Evolutionary conservation across 441 rosid species (phyloP), one percentile per base, ranked within the genome.

Genomic region (Gossypium davidsonii): DNA sequence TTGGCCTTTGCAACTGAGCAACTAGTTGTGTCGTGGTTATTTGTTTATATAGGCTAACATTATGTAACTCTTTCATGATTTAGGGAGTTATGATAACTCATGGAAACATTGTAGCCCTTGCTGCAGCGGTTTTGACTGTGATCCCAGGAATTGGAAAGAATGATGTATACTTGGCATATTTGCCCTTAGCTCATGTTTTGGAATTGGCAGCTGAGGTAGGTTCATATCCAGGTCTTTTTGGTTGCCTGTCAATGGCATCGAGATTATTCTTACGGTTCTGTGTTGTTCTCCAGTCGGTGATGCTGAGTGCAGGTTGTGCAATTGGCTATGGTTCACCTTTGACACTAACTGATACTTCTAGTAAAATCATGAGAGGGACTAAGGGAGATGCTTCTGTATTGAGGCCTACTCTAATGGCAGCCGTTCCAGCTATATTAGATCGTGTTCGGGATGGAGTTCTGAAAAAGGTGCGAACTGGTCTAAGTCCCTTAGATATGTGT

Each of bases 61-160:
- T 48, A n/a, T 67, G 7, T 61, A 34, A 60, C 70, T 77, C n/a
- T 79, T 18, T 60, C 68, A 79, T 49, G 25, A 55, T 71, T 74
- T 80, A 94, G 97, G 98, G 98, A 67, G 98, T 92, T 74, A 94
- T 94, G 97, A 92, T 94, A 25, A 84, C 94, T 73, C 98, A 94
- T 21, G 90, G 94, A 21, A 94, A 91, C 77, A 81, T 94, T 34
- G 86, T 94, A 56, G 95, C 94, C 77, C 87, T 93, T 73, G 87
- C 89, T 72, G 94, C 98, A 52, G 98, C 87, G 56, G 97, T 91
- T 78, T 86, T 85, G 85, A 84, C 85, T 8, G 87, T 87, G 78
- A 79, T 94, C 68, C 97, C 97, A 46, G 81, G 84, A 42, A 64
- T 89, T 42, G 81, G 86, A 18, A 79, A 26, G 18, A 78, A 81